These are phyloP conservation scores for Fusarium torulosum DNA, from an alignment of 2,329 filamentous ascomycete genomes.

Conservation along the genomic window DNA sequence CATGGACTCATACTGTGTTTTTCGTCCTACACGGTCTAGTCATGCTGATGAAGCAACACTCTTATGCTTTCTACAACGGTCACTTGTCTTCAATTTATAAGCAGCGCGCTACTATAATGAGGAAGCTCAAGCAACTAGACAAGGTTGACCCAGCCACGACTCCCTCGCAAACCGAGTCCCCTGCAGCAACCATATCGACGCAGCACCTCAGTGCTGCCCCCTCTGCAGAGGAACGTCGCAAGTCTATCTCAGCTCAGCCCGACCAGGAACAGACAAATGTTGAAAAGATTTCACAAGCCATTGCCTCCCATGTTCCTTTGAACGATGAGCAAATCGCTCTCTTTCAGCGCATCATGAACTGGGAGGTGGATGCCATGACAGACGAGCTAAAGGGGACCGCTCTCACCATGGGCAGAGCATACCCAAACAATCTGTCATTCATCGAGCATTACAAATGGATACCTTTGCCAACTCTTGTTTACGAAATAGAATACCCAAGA, in stretches of 20 bases:
- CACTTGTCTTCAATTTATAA: slow-evolving; percentile 73
- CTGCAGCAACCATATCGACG: slow-evolving; percentile 58
- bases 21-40: slow-evolving; percentile 80
- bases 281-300: slow-evolving; percentile 70
- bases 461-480: slow-evolving; percentile 80
- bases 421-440: slow-evolving; percentile 77
- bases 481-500: slow-evolving; percentile 82
- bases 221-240: slow-evolving; percentile 59
- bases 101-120: slow-evolving; percentile 59
- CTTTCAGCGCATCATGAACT: slow-evolving; percentile 74
- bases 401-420: slow-evolving; percentile 62
- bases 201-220: slow-evolving; percentile 59
- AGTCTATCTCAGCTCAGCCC: slow-evolving; percentile 53
- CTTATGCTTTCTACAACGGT: slow-evolving; percentile 83
- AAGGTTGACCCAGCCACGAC: slow-evolving; percentile 60
- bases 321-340: slow-evolving; percentile 71
- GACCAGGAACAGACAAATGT: slow-evolving; percentile 64
- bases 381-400: slow-evolving; percentile 76
- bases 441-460: slow-evolving; percentile 78
- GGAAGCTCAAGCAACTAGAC: slow-evolving; percentile 69
- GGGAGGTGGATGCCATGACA: slow-evolving; percentile 73
- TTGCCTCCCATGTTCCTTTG: slow-evolving; percentile 71
- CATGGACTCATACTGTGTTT: slow-evolving; percentile 85
- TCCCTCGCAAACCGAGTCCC: slow-evolving; percentile 58
- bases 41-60: slow-evolving; percentile 88